Base-by-base conservation (phyloP, 805 yeast species). In the Spathaspora passalidarum region DNA sequence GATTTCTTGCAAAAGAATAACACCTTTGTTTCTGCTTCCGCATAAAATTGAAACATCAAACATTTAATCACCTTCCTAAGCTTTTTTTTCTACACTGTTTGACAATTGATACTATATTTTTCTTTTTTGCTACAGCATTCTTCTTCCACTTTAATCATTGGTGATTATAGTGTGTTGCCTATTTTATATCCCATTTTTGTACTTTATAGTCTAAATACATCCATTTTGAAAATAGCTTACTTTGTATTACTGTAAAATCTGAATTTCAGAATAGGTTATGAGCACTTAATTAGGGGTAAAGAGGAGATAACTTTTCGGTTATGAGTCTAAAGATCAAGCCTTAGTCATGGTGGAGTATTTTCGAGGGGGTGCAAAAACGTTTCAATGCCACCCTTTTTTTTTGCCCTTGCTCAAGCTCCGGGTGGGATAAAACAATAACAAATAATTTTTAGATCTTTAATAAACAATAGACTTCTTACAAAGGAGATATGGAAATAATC, bases 21-120 rank as follows among this genome's bases (percentile, higher is more conserved):
- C 16, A 38, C 54, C 13, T 51, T 48, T 23, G 65, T 59, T 23
- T 50, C 55, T 45, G 63, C 63, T n/a, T 50, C 57, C 13, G 63
- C 65, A 23, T 59, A 23, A 23, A 23, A 23, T 23, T 23, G 26
- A n/a, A n/a, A n/a, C n/a, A n/a, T n/a, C n/a, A n/a, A n/a, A n/a
- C n/a, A n/a, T n/a, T n/a, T n/a, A 16, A 32, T 37, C 17, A 6
- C 43, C 29, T 18, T 11, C 38, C 38, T 8, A 8, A 7, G 10
- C 10, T 16, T 8, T 34, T 11, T 34, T 34, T 22, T 11, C 23
- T 5, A 42, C 20, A 19, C n/a, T n/a, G 25, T 6, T 22, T 6
- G 9, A 22, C 25, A 22, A 10, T 29, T 29, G 16, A 10, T 10
- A 29, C 13, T 29, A 29, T 29, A 10, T 29, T 29, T 13, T n/a